phyloP scores from a whole-genome alignment of 176 grass and related monocot species.

The Zea luxurians region DNA sequence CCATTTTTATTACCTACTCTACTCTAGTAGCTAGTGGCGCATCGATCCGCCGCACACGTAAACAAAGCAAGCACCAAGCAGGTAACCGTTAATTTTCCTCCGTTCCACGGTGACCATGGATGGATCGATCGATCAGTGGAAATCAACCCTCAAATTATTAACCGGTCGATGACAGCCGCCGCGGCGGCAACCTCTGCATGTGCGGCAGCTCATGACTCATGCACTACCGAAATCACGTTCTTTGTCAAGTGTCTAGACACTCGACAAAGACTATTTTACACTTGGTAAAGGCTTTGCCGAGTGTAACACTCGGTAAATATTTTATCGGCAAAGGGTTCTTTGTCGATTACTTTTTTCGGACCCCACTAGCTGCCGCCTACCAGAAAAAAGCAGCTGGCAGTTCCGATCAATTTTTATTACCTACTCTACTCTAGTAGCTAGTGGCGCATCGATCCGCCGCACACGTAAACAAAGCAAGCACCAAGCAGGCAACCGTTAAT shows the following conservation, averaged over 20 bases:
- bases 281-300: too few relatives aligned
- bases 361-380: neutral
- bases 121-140: neutral
- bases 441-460: neutral
- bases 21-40: conserved; percentile 4
- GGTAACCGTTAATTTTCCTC: neutral
- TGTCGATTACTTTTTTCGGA: too few relatives aligned
- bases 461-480: neutral
- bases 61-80: neutral
- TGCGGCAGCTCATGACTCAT: too few relatives aligned
- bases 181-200: too few relatives aligned
- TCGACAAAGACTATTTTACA: too few relatives aligned
- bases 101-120: neutral
- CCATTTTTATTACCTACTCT: too few relatives aligned
- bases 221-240: too few relatives aligned
- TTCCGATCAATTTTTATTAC: neutral
- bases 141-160: neutral
- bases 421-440: too few relatives aligned
- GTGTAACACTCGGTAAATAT: too few relatives aligned
- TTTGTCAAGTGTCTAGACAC: too few relatives aligned
- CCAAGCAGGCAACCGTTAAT: neutral
- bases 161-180: too few relatives aligned
- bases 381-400: neutral
- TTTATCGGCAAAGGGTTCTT: too few relatives aligned
- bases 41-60: neutral